These are phyloP conservation scores for Allodekkera sacchari DNA, from an alignment of 805 yeast genomes.

Conservation along the genomic window DNA sequence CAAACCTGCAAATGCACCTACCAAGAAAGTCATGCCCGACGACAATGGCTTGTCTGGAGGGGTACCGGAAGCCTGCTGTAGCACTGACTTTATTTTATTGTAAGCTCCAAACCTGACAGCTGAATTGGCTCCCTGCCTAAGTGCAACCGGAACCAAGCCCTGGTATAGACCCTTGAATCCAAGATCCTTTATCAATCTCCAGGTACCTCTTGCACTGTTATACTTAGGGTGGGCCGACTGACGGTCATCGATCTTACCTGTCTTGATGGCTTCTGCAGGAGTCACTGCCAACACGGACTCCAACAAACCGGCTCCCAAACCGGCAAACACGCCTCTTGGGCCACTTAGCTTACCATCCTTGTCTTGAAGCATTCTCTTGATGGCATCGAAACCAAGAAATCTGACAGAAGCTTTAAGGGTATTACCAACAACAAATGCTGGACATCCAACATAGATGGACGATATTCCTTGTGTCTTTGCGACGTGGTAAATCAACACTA, in stretches of 20 bases:
- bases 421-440: constrained; percentile 92
- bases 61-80: constrained; percentile 61
- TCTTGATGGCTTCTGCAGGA: constrained; percentile 94
- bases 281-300: constrained; percentile 93
- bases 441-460: constrained; percentile 88
- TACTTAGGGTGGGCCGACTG: constrained; percentile 72
- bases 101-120: constrained; percentile 93
- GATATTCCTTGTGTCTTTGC: constrained; percentile 72
- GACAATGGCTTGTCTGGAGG: constrained; percentile 69
- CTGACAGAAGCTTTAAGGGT: constrained; percentile 95
- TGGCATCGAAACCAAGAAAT: constrained; percentile 84
- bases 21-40: constrained; percentile 70
- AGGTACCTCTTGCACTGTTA: constrained; percentile 57
- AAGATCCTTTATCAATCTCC: constrained; percentile 60
- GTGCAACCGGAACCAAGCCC: constrained; percentile 85
- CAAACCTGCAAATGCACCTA: constrained; percentile 87
- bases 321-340: constrained; percentile 88
- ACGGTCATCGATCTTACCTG: constrained; percentile 91
- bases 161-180: constrained; percentile 82
- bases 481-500: constrained; percentile 66
- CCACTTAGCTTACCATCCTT: constrained; percentile 83
- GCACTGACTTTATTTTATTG: constrained; percentile 71
- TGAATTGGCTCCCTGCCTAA: constrained; percentile 93
- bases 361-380: constrained; percentile 71
- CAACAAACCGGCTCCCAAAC: constrained; percentile 92